Conservation (phyloP, 2,329 filamentous ascomycete species). For the Colletotrichum melonis region DNA sequence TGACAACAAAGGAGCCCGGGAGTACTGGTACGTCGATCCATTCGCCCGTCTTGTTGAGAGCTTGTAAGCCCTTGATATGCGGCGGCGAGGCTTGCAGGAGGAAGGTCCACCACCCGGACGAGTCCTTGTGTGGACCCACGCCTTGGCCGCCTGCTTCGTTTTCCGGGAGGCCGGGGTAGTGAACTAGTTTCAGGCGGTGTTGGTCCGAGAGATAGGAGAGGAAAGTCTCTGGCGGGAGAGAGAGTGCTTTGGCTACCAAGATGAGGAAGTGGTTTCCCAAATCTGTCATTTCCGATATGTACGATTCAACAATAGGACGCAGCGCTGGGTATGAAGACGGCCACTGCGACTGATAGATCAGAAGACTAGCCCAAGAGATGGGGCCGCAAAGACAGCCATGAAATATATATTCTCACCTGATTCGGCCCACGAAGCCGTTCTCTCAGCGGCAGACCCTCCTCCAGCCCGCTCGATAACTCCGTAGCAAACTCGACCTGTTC, state of each 20-base stretch:
- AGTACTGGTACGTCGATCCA: slow-evolving; percentile 64
- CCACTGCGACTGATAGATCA: slow-evolving; percentile 48
- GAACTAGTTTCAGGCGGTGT: slow-evolving; percentile 69
- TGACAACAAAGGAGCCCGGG: slow-evolving; percentile 64
- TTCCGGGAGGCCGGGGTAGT: slow-evolving; percentile 54
- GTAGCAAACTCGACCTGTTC: slow-evolving; percentile 73
- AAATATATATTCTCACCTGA: slow-evolving; percentile 47
- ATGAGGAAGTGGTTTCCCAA: slow-evolving; percentile 65
- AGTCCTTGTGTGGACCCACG: slow-evolving; percentile 72
- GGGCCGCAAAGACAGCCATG: neutral
- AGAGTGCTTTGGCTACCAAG: slow-evolving; percentile 67
- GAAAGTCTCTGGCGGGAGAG: slow-evolving; percentile 59
- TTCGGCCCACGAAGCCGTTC: slow-evolving; percentile 60
- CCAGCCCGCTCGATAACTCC: slow-evolving; percentile 56
- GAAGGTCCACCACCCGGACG: slow-evolving; percentile 73
- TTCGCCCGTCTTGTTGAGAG: slow-evolving; percentile 56
- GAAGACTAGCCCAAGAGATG: neutral
- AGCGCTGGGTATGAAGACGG: slow-evolving; percentile 49
- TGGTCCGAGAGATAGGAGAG: slow-evolving; percentile 65
- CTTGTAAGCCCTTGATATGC: slow-evolving; percentile 60
- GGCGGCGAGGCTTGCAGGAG: slow-evolving; percentile 69
- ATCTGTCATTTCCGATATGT: slow-evolving; percentile 61
- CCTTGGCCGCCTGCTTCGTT: slow-evolving; percentile 53
- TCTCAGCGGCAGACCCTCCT: slow-evolving; percentile 47
- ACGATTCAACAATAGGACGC: slow-evolving; percentile 54